Percentiles rank a stretch among this genome's conserved stretches.
Conservation (phyloP, 2,329 filamentous ascomycete genomes). For the Passalora sequoiae region DNA sequence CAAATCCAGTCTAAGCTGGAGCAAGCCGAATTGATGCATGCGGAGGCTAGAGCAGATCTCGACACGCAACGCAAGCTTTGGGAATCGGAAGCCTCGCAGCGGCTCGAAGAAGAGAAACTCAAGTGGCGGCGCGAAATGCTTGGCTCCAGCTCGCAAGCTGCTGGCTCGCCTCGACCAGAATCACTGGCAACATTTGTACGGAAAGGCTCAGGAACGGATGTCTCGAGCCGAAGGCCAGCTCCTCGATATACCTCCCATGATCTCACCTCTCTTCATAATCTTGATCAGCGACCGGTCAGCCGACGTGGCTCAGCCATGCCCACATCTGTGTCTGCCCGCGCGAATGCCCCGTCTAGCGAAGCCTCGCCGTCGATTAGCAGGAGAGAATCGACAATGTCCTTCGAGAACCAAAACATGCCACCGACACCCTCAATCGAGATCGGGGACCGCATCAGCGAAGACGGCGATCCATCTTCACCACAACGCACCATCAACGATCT, state of each 20-base stretch:
- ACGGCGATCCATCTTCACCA: conserved; percentile 57
- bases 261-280: conserved; percentile 20
- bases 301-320: conserved; percentile 29
- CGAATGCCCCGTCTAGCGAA: conserved; percentile 20
- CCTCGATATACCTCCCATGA: conserved; percentile 30
- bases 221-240: conserved; percentile 23
- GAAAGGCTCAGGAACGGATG: conserved; percentile 34
- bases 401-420: conserved; percentile 28
- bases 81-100: conserved; percentile 54
- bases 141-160: conserved; percentile 20
- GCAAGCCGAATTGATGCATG: conserved; percentile 58
- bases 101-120: conserved; percentile 59
- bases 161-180: conserved; percentile 32
- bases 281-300: conserved; percentile 32
- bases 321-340: conserved; percentile 15
- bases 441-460: conserved; percentile 45
- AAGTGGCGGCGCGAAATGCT: conserved; percentile 50
- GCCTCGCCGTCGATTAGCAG: conserved; percentile 33
- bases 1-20: conserved; percentile 61
- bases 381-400: conserved; percentile 44
- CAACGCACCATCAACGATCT: conserved; percentile 61
- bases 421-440: conserved; percentile 46
- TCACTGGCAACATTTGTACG: conserved; percentile 35
- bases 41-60: conserved; percentile 53
- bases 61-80: conserved; percentile 55